Evolutionary conservation across 768 basidiomycete genomes (phyloP).

Genomic region (Termitomyces sp.): DNA sequence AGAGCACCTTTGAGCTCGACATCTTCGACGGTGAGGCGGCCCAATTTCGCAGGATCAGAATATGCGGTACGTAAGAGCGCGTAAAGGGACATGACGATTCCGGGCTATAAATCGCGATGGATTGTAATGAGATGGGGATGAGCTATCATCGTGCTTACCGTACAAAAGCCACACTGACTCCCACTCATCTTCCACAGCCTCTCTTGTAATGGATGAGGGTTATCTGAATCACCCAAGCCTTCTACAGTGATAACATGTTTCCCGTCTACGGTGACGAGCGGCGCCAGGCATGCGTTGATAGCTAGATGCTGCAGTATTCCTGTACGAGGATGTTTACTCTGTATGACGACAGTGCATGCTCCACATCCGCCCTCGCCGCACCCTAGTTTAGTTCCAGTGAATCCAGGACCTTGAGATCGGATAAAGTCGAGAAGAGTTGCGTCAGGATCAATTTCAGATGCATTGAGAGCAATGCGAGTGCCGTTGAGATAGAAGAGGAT

Average conservation of each 20-base stretch:
- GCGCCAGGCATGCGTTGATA: slow-evolving; percentile 12
- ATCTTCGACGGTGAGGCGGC: slow-evolving; percentile 11
- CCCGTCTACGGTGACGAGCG: slow-evolving; percentile 13
- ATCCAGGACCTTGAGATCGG: slow-evolving; percentile 14
- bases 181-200: slow-evolving; percentile 16
- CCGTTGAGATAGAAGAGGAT: slow-evolving; percentile 16
- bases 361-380: slow-evolving; percentile 14
- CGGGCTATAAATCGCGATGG: slow-evolving; percentile 3
- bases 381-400: slow-evolving; percentile 13
- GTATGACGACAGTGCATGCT: slow-evolving; percentile 14
- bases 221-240: slow-evolving; percentile 11
- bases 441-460: slow-evolving; percentile 11
- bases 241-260: slow-evolving; percentile 14
- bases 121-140: neutral
- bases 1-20: slow-evolving; percentile 14
- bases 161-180: slow-evolving; percentile 15
- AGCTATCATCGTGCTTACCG: slow-evolving; percentile 1
- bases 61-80: slow-evolving; percentile 13
- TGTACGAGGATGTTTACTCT: slow-evolving; percentile 11
- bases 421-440: slow-evolving; percentile 15
- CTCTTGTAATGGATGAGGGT: slow-evolving; percentile 13
- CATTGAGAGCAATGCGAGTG: slow-evolving; percentile 11
- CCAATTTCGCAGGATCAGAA: slow-evolving; percentile 12
- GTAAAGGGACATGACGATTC: slow-evolving; percentile 14
- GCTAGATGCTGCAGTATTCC: slow-evolving; percentile 12